A percentile compares a stretch with the other conserved stretches of the same genome.
These are phyloP conservation scores for Rhodotorula paludigena DNA, from an alignment of 768 basidiomycete genomes.

Conservation along the genomic window DNA sequence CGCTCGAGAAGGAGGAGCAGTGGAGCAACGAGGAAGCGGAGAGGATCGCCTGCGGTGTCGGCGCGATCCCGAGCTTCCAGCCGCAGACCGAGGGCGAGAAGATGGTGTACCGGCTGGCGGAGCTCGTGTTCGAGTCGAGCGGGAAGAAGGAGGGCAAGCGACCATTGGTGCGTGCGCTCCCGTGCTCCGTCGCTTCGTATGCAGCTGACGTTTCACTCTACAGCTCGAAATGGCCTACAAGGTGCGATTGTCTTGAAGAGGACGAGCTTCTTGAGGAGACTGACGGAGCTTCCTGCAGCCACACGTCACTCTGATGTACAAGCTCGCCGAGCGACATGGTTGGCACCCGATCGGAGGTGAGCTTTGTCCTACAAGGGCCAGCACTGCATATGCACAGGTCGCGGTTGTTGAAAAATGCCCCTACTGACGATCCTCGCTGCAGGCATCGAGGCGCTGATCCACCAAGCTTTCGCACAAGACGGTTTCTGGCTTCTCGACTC, in stretches of 20 bases:
- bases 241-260: background rate
- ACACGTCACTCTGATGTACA: constrained; percentile 30
- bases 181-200: no score
- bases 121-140: constrained; percentile 13
- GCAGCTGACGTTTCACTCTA: no score
- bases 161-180: constrained; percentile 1
- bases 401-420: no score
- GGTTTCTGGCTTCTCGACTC: constrained; percentile 30
- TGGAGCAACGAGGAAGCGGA: constrained; percentile 14
- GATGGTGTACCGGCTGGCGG: constrained; percentile 26
- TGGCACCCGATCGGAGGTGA: constrained; percentile 25
- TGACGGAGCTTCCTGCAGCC: constrained; percentile 6
- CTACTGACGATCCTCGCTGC: background rate
- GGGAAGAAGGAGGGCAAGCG: background rate
- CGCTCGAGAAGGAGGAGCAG: constrained; percentile 13
- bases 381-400: no score
- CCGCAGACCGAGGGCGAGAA: constrained; percentile 31
- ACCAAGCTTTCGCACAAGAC: constrained; percentile 39
- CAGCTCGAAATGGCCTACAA: constrained; percentile 35
- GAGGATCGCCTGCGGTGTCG: constrained; percentile 10
- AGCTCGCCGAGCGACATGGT: constrained; percentile 17
- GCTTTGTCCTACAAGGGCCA: background rate
- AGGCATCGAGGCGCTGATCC: constrained; percentile 42
- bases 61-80: constrained; percentile 32
- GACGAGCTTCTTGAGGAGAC: background rate